Evolutionary conservation across 345 rosid genomes (phyloP), one percentile per base, ranked within the genome.

Genomic region (Salix suchowensis): DNA sequence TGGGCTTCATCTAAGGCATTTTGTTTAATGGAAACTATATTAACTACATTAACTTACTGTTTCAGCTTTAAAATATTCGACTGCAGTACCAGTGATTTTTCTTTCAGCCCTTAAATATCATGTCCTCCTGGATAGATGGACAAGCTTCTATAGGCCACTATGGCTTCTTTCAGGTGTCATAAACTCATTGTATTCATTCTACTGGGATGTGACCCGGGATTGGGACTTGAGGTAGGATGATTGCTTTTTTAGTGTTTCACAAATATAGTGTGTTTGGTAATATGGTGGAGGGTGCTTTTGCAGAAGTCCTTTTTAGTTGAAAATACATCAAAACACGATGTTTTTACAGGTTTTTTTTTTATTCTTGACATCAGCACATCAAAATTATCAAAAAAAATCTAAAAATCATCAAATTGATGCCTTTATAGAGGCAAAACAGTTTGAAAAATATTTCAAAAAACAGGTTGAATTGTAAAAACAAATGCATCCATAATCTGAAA

Each of bases 71-170:
- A 96, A 96, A 79, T 94, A 96, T 84, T 87, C 89, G 9, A 94
- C 99, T 2, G 94, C 98, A 7, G 91, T 95, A 54, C 98, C 97
- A 6, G 97, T 93, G 85, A 90, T 95, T 84, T 93, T 91, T 83
- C 94, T 95, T 13, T 95, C 98, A 36, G 96, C 98, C 74, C 97
- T 95, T 68, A 95, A 95, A 81, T 95, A 91, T 74, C 94, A 89
- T 71, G 92, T 94, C 81, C 69, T 88, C 76, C 86, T 87, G 6
- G 92, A 90, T 74, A 90, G 84, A 69, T 96, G 99, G 99, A 92
- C 84, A 60, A 84, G 84, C 80, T 88, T 91, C 74, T 91, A 92
- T 70, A 88, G 92, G 73, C 98, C 98, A 13, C 92, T 95, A 4
- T 96, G 99, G 99, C 94, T 96, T 80, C 83, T 91, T 78, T 89